A percentile compares a stretch with the other conserved stretches of the same genome.
phyloP scores from a whole-genome alignment of 495 filamentous ascomycete genomes.

The Penicillium psychrofluorescens region DNA sequence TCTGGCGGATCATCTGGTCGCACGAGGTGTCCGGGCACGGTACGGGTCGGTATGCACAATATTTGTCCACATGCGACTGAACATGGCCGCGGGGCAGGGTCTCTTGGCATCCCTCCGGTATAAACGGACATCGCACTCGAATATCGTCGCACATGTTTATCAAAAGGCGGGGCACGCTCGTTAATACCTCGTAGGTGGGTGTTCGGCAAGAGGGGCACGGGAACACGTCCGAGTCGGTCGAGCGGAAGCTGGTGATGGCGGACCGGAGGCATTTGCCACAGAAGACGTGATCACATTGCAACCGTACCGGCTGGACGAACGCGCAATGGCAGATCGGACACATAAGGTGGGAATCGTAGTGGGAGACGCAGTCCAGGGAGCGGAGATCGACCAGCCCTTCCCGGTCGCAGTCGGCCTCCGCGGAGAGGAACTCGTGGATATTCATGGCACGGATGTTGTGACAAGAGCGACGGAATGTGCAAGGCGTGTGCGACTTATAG shows the following conservation, averaged over 20 bases:
- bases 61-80: slow-evolving; percentile 64
- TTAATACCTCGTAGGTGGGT: slow-evolving; percentile 27
- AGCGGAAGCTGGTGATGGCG: slow-evolving; percentile 40
- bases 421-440: slow-evolving; percentile 26
- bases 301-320: slow-evolving; percentile 62
- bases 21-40: slow-evolving; percentile 50
- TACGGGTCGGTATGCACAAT: slow-evolving; percentile 62
- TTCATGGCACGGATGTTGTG: slow-evolving; percentile 16
- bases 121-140: slow-evolving; percentile 63
- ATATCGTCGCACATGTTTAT: slow-evolving; percentile 69
- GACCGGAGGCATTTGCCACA: slow-evolving; percentile 63
- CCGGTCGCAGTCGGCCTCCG: slow-evolving; percentile 22
- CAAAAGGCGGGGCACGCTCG: slow-evolving; percentile 46
- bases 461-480: too few relatives aligned
- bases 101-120: slow-evolving; percentile 53
- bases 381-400: slow-evolving; percentile 54
- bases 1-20: slow-evolving; percentile 44
- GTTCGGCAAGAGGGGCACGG: slow-evolving; percentile 41
- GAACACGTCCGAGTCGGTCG: slow-evolving; percentile 32
- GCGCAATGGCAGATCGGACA: slow-evolving; percentile 79
- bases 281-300: slow-evolving; percentile 71
- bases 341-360: slow-evolving; percentile 69
- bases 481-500: too few relatives aligned
- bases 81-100: slow-evolving; percentile 59
- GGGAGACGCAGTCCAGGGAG: slow-evolving; percentile 59